A percentile compares a stretch with the other conserved stretches of the same genome.
Conservation (phyloP, 2,329 filamentous ascomycete species). For the Orbilia brochopaga region DNA sequence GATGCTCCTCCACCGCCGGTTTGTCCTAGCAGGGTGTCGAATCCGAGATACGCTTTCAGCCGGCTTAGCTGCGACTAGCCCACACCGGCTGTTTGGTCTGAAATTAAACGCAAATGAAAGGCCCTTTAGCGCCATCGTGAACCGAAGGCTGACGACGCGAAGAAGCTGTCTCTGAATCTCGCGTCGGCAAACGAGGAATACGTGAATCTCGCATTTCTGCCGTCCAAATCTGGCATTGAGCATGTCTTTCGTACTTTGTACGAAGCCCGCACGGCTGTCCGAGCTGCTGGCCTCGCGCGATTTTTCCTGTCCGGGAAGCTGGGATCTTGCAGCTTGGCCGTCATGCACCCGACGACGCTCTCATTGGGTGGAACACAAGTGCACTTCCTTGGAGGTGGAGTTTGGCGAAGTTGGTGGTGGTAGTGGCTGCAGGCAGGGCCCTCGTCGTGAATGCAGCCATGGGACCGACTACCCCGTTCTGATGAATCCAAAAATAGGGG, state of each 20-base stretch:
- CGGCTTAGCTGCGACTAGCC: neutral
- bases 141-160: neutral
- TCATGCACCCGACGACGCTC: neutral
- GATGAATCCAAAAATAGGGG: conserved; percentile 8
- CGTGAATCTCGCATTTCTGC: too few relatives aligned
- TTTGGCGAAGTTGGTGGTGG: conserved; percentile 1
- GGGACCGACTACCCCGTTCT: neutral
- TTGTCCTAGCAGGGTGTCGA: neutral
- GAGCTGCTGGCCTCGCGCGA: too few relatives aligned
- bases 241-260: too few relatives aligned
- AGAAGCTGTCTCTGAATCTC: neutral
- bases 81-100: neutral
- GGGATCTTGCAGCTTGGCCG: neutral
- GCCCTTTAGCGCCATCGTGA: neutral
- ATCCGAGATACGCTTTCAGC: conserved; percentile 1
- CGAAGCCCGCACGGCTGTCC: too few relatives aligned
- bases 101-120: conserved; percentile 1
- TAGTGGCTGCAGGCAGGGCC: conserved; percentile 1
- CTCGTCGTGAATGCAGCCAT: neutral
- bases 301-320: neutral
- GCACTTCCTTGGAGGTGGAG: neutral
- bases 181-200: too few relatives aligned
- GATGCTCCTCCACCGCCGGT: neutral
- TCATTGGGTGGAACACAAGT: neutral
- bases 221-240: too few relatives aligned